These are phyloP conservation scores for Citrullus colocynthis DNA, from an alignment of 306 rosid species.

Conservation along the genomic window DNA sequence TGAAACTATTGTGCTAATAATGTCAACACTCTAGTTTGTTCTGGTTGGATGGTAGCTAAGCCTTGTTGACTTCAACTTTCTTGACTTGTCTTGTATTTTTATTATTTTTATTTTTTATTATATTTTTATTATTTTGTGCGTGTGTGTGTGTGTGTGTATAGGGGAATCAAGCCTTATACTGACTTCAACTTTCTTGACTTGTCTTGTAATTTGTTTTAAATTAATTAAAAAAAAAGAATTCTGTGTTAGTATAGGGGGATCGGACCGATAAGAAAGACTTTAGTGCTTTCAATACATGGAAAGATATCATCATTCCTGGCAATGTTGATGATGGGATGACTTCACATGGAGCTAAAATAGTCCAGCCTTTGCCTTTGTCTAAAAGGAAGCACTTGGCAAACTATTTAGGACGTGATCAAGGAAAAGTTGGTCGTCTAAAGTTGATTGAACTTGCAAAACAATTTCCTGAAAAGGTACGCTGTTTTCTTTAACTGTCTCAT, in stretches of 20 bases:
- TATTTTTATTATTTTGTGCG: no score
- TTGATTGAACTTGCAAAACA: constrained; percentile 71
- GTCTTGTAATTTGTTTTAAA: no score
- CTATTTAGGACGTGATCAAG: constrained; percentile 94
- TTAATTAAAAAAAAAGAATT: no score
- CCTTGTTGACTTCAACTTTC: neutral
- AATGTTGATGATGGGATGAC: constrained; percentile 80
- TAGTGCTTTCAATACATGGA: constrained; percentile 91
- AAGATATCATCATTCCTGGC: constrained; percentile 96
- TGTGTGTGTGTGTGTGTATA: no score
- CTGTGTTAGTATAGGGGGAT: constrained; percentile 59
- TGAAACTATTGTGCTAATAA: neutral
- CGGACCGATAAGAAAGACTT: constrained; percentile 88
- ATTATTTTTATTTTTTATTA: no score
- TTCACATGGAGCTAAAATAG: constrained; percentile 22
- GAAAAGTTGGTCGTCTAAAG: constrained; percentile 78
- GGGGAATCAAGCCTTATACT: no score
- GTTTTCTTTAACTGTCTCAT: neutral
- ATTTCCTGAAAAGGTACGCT: constrained; percentile 68
- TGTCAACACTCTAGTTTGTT: neutral
- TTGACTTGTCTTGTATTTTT: neutral
- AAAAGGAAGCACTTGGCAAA: constrained; percentile 78
- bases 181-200: no score
- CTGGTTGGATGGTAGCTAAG: neutral
- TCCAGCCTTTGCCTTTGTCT: constrained; percentile 67